Percentiles rank a stretch among this genome's conserved stretches.
phyloP scores from a whole-genome alignment of 208 protist genomes.

The Leishmania martiniquensis region DNA sequence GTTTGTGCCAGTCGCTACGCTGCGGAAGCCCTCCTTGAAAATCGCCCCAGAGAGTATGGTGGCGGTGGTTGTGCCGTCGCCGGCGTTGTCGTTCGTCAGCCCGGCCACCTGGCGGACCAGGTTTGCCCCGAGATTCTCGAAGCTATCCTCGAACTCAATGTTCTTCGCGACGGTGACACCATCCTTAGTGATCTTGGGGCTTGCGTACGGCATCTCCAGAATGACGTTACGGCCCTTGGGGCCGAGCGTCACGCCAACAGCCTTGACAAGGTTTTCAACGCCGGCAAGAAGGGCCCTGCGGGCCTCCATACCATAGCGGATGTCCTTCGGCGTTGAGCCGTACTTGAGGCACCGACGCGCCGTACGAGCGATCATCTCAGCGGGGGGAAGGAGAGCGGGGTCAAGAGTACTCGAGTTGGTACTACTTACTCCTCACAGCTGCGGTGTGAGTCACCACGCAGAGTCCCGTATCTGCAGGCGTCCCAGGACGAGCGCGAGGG shows the following conservation, averaged over 20 bases:
- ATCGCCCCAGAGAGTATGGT: slow-evolving; percentile 98
- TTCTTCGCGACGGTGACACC: slow-evolving; percentile 99
- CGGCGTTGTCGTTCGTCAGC: slow-evolving; percentile 98
- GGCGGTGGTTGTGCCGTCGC: slow-evolving; percentile 99
- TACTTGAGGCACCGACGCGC: slow-evolving; percentile 65
- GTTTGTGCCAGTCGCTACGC: slow-evolving; percentile 98
- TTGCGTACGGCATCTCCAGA: slow-evolving; percentile 98
- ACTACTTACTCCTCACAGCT: not conserved
- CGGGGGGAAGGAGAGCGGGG: not conserved
- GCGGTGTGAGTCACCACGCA: not conserved
- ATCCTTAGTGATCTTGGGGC: slow-evolving; percentile 99
- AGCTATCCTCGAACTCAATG: slow-evolving; percentile 98
- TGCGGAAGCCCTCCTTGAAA: slow-evolving; percentile 98
- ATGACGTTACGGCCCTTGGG: slow-evolving; percentile 99
- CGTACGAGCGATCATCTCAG: slow-evolving; percentile 47
- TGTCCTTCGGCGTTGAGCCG: slow-evolving; percentile 95
- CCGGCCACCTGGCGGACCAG: slow-evolving; percentile 96
- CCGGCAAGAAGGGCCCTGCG: slow-evolving; percentile 93
- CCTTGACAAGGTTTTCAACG: slow-evolving; percentile 97
- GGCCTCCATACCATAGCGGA: slow-evolving; percentile 96
- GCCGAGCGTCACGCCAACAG: slow-evolving; percentile 98
- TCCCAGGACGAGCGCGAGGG: not conserved
- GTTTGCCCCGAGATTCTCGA: slow-evolving; percentile 98
- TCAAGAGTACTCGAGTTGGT: not conserved
- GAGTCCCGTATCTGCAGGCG: not conserved